A percentile compares a stretch with the other conserved stretches of the same genome.
phyloP scores from a whole-genome alignment of 2,329 filamentous ascomycete species.

The Aspergillus carbonarius region DNA sequence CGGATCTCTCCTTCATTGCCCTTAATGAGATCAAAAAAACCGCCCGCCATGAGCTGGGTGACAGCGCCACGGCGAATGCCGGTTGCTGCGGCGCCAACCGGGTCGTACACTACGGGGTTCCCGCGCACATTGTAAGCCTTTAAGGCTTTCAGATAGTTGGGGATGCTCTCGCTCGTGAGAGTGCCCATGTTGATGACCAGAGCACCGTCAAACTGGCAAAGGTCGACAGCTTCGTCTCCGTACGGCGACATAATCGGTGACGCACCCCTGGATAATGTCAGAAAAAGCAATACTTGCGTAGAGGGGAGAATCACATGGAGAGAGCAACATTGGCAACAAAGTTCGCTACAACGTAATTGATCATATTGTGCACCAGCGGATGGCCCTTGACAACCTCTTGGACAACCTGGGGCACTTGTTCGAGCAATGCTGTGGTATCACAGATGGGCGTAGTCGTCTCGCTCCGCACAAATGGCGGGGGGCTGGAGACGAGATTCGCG shows the following conservation, averaged over 20 bases:
- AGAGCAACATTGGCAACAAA: conserved; percentile 90
- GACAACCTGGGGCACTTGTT: conserved; percentile 52
- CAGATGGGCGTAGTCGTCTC: conserved; percentile 27
- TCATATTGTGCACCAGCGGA: conserved; percentile 94
- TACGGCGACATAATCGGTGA: conserved; percentile 95
- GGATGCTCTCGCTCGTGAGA: conserved; percentile 70
- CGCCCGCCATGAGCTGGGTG: conserved; percentile 66
- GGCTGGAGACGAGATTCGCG: conserved; percentile 52
- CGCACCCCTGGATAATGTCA: conserved; percentile 56
- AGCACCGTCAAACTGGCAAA: conserved; percentile 72
- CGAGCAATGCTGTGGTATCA: conserved; percentile 30
- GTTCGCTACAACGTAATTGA: conserved; percentile 92
- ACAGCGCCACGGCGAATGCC: conserved; percentile 69
- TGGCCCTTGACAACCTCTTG: conserved; percentile 60
- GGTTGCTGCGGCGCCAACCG: conserved; percentile 87
- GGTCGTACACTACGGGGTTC: conserved; percentile 79
- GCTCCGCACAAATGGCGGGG: conserved; percentile 35
- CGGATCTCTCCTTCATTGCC: conserved; percentile 89
- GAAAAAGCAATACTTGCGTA: background rate
- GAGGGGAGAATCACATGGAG: conserved; percentile 52
- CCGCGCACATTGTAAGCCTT: conserved; percentile 76
- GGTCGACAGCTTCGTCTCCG: conserved; percentile 74
- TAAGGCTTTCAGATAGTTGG: conserved; percentile 72
- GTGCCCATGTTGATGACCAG: conserved; percentile 96
- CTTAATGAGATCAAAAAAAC: conserved; percentile 86